A percentile compares a stretch with the other conserved stretches of the same genome.
These are phyloP conservation scores for Luzula sylvatica DNA, from an alignment of 176 grass and related monocot genomes.

Conservation along the genomic window DNA sequence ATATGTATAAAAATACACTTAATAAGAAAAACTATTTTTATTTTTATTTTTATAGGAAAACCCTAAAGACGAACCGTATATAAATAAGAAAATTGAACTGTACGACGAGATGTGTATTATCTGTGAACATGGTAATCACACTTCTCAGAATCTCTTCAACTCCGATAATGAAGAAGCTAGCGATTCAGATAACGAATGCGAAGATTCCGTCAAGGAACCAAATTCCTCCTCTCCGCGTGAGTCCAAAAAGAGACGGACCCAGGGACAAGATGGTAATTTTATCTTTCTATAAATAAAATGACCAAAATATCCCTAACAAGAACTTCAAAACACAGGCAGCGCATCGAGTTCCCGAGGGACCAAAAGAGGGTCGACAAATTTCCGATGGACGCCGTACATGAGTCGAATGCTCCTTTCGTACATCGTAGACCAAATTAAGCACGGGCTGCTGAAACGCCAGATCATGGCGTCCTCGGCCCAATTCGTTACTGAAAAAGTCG, in stretches of 20 bases:
- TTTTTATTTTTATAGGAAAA: constrained; percentile 10
- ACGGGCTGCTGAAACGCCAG: constrained; percentile 2
- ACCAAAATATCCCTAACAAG: no score
- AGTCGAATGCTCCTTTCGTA: constrained; percentile 6
- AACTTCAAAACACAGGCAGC: not conserved
- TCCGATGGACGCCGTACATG: constrained; percentile 15
- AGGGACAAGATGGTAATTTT: constrained; percentile 7
- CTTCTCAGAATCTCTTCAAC: not conserved
- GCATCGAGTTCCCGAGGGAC: not conserved
- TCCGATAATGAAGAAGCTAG: not conserved
- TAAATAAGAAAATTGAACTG: constrained; percentile 10
- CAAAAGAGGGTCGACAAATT: constrained; percentile 5
- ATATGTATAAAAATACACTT: no score
- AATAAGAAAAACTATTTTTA: no score
- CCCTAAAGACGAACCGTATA: constrained; percentile 7
- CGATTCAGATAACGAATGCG: not conserved
- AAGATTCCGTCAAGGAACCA: not conserved
- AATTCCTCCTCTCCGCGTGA: not conserved
- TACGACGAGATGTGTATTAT: constrained; percentile 7
- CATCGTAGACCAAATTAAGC: constrained; percentile 9
- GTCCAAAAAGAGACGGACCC: not conserved
- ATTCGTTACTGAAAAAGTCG: not conserved
- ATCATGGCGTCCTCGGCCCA: not conserved
- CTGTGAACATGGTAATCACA: not conserved
- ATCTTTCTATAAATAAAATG: no score